Evolutionary conservation across 352 stramenopile genomes (phyloP).

Genomic region (Globisporangium irregulare): DNA sequence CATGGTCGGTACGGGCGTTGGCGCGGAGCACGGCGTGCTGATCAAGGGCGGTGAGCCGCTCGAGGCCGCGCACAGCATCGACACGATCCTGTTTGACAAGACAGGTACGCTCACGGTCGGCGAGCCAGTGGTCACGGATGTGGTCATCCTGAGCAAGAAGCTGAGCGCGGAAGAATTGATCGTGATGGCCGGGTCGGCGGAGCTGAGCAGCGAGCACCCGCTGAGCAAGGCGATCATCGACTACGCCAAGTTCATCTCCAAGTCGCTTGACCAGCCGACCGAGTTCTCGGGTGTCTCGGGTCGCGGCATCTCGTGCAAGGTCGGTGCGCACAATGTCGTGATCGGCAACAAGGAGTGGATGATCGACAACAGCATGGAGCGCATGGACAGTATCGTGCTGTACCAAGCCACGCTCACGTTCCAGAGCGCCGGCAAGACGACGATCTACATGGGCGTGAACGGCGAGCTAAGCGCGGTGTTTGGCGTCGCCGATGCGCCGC

Average conservation of each 20-base stretch:
- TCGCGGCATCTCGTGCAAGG: conserved; percentile 74
- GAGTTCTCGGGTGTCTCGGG: conserved; percentile 88
- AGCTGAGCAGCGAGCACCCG: conserved; percentile 94
- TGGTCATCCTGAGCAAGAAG: conserved; percentile 77
- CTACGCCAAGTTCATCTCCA: conserved; percentile 85
- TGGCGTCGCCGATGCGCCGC: conserved; percentile 83
- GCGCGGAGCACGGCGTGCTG: conserved; percentile 95
- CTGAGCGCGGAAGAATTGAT: conserved; percentile 82
- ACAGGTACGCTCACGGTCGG: conserved; percentile 97
- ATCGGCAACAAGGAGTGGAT: conserved; percentile 94
- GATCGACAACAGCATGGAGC: conserved; percentile 65
- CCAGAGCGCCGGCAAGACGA: conserved; percentile 92
- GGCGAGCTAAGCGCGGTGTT: conserved; percentile 74
- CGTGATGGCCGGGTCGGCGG: conserved; percentile 87
- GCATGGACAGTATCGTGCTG: conserved; percentile 67
- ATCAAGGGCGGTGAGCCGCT: conserved; percentile 97
- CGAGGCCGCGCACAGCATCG: conserved; percentile 90
- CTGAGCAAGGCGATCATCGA: conserved; percentile 93
- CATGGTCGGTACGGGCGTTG: conserved; percentile 98
- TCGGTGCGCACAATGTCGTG: conserved; percentile 75
- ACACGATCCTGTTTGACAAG: conserved; percentile 99
- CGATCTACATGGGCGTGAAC: conserved; percentile 93
- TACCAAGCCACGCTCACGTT: conserved; percentile 77
- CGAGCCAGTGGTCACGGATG: conserved; percentile 84
- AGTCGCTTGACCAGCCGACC: conserved; percentile 65